Evolutionary conservation across 164 flowering plant genomes (phyloP), one percentile per base, ranked within the genome.

Genomic region (Magnolia changhungtana): DNA sequence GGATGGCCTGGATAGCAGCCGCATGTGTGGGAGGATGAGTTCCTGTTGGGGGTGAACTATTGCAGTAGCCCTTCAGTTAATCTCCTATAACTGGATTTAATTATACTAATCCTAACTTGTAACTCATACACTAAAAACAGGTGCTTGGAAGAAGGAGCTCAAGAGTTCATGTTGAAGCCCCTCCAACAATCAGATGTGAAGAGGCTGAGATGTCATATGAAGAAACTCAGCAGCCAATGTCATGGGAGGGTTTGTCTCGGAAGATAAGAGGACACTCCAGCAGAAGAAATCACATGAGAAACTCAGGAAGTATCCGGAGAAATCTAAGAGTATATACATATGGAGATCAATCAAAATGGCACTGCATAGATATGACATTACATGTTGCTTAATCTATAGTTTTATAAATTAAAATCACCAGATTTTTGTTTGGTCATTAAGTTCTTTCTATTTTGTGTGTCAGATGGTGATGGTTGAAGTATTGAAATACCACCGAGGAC

Each of bases 131-230:
- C 61, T 55, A 55, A 55, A 55, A 55, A 55, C 76, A 88, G 89
- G 65, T 87, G 91, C 78, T 29, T 88, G 66, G 86, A 85, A 74
- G 85, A 82, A 76, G 91, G 91, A 76, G 89, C 89, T 18, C 70
- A 82, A 67, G 85, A 80, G 72, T 87, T 81, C 85, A 78, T 88
- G 66, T 45, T 83, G 72, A 88, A 87, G 79, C 91, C 89, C 19
- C 75, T 88, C 4, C 67, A 70, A 21, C 82, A 51, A 11, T 82
- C 89, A 10, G 91, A 87, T 55, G 83, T 86, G 20, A 81, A 80
- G 72, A 79, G 81, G 63, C 55, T 88, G 78, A 82, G 83, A 72
- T 80, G 85, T 70, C 82, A 83, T 8, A 72, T 84, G 73, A 63
- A 16, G 66, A 73, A 79, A 78, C 45, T 74, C 20, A 74, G 69